A percentile compares a stretch with the other conserved stretches of the same genome.
phyloP scores from a whole-genome alignment of 768 basidiomycete species.

The Rubroboletus satanas region DNA sequence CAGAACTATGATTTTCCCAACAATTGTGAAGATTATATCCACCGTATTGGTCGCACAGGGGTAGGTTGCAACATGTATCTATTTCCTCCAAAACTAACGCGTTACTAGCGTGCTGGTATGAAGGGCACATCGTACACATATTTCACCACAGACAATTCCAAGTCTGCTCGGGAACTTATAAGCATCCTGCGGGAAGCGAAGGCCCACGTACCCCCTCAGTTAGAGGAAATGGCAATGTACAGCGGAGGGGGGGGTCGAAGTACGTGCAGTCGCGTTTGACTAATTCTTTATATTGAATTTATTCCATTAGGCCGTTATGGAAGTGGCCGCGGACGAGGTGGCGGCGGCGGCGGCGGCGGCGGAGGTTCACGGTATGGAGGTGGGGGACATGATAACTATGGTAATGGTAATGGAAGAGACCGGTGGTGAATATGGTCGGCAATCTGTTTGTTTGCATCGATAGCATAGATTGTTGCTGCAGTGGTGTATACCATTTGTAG shows the following conservation, averaged over 20 bases:
- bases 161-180: conserved; percentile 89
- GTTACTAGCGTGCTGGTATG: conserved; percentile 75
- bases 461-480: conserved; percentile 19
- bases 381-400: conserved; percentile 22
- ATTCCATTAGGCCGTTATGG: conserved; percentile 54
- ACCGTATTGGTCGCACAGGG: conserved; percentile 97
- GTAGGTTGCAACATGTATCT: conserved; percentile 38
- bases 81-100: conserved; percentile 13
- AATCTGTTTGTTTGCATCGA: conserved; percentile 3
- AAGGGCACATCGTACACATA: conserved; percentile 93
- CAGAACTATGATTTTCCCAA: conserved; percentile 98
- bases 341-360: conserved; percentile 14
- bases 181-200: conserved; percentile 85
- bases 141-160: conserved; percentile 95
- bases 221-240: conserved; percentile 91
- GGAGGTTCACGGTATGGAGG: conserved; percentile 23
- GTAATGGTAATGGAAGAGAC: conserved; percentile 24
- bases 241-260: conserved; percentile 76
- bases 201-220: conserved; percentile 77
- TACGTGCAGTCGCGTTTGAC: conserved; percentile 31
- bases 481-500: conserved; percentile 27
- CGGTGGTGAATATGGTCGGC: conserved; percentile 19
- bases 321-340: conserved; percentile 34
- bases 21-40: conserved; percentile 97
- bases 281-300: not conserved